A percentile compares a stretch with the other conserved stretches of the same genome.
phyloP scores from a whole-genome alignment of 192 early-diverging fungal species.

The Spizellomyces punctatus region DNA sequence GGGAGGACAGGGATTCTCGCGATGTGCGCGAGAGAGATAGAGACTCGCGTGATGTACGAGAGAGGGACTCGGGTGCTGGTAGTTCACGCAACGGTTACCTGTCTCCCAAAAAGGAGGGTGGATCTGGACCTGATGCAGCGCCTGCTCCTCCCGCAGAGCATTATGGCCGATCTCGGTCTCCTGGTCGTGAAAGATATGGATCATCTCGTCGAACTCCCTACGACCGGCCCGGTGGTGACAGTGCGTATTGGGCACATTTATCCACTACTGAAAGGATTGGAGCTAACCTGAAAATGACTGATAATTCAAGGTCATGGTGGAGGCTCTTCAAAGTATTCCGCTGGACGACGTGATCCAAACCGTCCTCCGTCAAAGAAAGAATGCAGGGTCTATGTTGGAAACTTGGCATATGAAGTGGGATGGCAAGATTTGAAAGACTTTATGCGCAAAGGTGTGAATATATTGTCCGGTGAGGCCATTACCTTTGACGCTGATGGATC shows the following conservation, averaged over 20 bases:
- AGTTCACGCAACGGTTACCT: conserved; percentile 1
- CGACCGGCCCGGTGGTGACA: conserved; percentile 17
- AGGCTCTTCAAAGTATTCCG: conserved; percentile 12
- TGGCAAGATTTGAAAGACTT: conserved; percentile 82
- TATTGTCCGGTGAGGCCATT: background rate
- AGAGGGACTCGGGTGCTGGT: conserved; percentile 10
- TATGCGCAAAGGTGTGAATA: conserved; percentile 68
- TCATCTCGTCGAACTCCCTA: conserved; percentile 3
- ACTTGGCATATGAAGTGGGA: conserved; percentile 73
- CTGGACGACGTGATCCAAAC: conserved; percentile 17
- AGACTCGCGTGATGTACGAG: conserved; percentile 19
- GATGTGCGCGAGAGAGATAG: conserved; percentile 23
- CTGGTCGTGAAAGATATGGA: conserved; percentile 8
- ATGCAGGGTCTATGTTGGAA: conserved; percentile 80
- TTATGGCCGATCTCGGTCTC: conserved; percentile 5
- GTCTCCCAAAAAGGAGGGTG: background rate
- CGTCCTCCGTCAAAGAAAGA: conserved; percentile 47
- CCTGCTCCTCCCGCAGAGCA: conserved; percentile 1
- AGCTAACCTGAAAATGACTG: background rate
- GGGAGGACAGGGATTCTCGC: conserved; percentile 19
- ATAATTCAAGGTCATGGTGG: background rate
- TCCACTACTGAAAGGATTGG: too few relatives aligned
- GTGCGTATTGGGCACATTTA: background rate
- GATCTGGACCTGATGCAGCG: background rate
- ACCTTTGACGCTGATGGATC: background rate